phyloP scores from a whole-genome alignment of 2,329 filamentous ascomycete genomes.

The Fusarium sp. region DNA sequence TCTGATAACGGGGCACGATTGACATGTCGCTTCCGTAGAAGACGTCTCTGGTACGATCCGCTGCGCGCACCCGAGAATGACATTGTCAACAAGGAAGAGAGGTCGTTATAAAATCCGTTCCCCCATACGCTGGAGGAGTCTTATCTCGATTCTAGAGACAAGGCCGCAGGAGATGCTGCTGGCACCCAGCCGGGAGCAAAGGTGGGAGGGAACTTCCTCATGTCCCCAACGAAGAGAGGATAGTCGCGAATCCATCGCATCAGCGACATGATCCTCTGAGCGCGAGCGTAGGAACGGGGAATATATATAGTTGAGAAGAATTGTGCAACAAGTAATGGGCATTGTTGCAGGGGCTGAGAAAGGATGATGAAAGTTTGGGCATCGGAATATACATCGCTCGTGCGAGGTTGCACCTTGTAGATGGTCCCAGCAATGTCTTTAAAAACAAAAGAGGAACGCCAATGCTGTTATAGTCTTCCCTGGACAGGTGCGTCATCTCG shows the following conservation, averaged over 20 bases:
- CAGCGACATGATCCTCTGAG: too few relatives aligned
- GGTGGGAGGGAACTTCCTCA: not conserved
- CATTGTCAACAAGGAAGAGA: not conserved
- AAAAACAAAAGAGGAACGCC: not conserved
- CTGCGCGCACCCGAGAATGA: not conserved
- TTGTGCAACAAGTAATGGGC: not conserved
- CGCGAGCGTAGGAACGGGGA: not conserved
- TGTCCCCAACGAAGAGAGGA: too few relatives aligned
- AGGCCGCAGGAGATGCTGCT: not conserved
- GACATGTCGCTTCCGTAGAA: not conserved
- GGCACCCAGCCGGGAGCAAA: not conserved
- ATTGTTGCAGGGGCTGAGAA: not conserved
- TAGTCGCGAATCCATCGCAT: too few relatives aligned
- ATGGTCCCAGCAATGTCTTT: not conserved
- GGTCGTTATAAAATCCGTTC: not conserved
- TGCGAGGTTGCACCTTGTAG: not conserved
- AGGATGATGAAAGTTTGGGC: not conserved
- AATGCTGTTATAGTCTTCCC: not conserved
- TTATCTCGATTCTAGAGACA: not conserved
- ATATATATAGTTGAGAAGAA: not conserved
- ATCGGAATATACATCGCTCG: too few relatives aligned
- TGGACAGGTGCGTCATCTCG: not conserved
- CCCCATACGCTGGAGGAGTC: not conserved
- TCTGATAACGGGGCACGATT: not conserved
- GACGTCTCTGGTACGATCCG: not conserved